Base-by-base conservation (phyloP, 257 asterid species). In the Avicennia marina region DNA sequence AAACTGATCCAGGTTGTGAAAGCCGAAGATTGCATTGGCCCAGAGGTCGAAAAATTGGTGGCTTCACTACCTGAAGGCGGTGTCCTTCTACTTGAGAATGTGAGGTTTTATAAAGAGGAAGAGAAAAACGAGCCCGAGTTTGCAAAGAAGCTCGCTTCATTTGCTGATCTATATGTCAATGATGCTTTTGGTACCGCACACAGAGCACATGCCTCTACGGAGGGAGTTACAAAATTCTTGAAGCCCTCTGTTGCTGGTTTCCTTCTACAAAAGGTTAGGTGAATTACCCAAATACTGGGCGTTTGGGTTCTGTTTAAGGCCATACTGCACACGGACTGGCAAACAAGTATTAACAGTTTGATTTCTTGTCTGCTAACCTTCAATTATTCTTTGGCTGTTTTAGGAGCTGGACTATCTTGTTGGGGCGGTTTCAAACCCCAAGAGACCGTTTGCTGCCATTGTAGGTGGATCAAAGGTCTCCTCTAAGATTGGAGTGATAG, bases 401-500 rank as follows among this genome's bases (percentile, higher is more conserved):
- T 29, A 29, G 34, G 34, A 29, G 1, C 34, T 29, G 34, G 34
- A 29, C 1, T 29, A 88, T 74, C 81, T 88, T 27, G 96, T 76
- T 24, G 94, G 96, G 49, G 96, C 95, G 11, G 94, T 88, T 69
- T 75, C 88, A 65, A 29, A 0, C 75, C 96, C 95, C 6, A 83
- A 67, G 62, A 81, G 88, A 74, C 95, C 95, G 32, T 86, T 89
- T 71, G 95, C 94, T 36, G 94, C 95, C 56, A 86, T 86, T 75
- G 97, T 89, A 27, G 95, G 95, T 22, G 97, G 97, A 40, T 89
- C 97, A 24, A 89, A 89, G 83, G 97, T 89, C 60, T 83, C 95
- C 29, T 79, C 95, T 50, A 86, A 89, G 80, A 89, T 89, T 62
- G 89, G 95, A 71, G 95, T 85, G 42, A 89, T 89, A 10, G 96